A percentile compares a stretch with the other conserved stretches of the same genome.
These are phyloP conservation scores for Candida palmyrensis DNA, from an alignment of 805 yeast genomes.

Conservation along the genomic window DNA sequence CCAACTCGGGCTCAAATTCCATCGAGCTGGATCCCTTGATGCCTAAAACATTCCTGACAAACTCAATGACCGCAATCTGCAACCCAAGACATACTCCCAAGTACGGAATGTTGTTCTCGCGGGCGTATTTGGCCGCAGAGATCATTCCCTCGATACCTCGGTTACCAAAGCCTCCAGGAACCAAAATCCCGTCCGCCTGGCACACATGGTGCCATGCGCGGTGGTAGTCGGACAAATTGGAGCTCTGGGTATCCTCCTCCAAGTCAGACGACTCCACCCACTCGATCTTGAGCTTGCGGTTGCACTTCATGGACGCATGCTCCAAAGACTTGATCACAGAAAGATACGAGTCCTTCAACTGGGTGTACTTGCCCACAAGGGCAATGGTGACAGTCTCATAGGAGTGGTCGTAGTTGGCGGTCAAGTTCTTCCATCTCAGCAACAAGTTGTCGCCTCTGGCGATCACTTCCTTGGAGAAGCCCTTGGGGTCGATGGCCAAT, in stretches of 20 bases:
- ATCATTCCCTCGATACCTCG: constrained; percentile 99
- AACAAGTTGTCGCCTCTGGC: constrained; percentile 67
- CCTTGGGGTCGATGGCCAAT: constrained; percentile 48
- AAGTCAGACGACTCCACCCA: constrained; percentile 96
- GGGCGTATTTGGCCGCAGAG: constrained; percentile 96
- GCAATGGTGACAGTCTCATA: constrained; percentile 90
- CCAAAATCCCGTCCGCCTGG: constrained; percentile 92
- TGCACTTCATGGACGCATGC: constrained; percentile 89
- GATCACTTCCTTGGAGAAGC: constrained; percentile 41
- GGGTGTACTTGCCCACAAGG: constrained; percentile 94
- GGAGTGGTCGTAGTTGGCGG: constrained; percentile 75
- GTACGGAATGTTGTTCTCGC: constrained; percentile 90
- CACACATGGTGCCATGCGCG: constrained; percentile 94
- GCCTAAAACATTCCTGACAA: constrained; percentile 75
- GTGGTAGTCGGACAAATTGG: constrained; percentile 74
- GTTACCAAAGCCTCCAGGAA: constrained; percentile 97
- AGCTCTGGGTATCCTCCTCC: constrained; percentile 63
- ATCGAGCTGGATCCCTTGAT: constrained; percentile 65
- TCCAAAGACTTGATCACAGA: constrained; percentile 94
- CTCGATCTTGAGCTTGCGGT: constrained; percentile 75
- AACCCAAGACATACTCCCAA: constrained; percentile 96
- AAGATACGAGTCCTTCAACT: constrained; percentile 90
- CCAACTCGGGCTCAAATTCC: constrained; percentile 68
- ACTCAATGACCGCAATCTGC: constrained; percentile 95
- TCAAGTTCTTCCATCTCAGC: constrained; percentile 73